Percentiles rank a stretch among this genome's conserved stretches.
These are phyloP conservation scores for Colletotrichum navitas DNA, from an alignment of 2,329 filamentous ascomycete species.

Conservation along the genomic window DNA sequence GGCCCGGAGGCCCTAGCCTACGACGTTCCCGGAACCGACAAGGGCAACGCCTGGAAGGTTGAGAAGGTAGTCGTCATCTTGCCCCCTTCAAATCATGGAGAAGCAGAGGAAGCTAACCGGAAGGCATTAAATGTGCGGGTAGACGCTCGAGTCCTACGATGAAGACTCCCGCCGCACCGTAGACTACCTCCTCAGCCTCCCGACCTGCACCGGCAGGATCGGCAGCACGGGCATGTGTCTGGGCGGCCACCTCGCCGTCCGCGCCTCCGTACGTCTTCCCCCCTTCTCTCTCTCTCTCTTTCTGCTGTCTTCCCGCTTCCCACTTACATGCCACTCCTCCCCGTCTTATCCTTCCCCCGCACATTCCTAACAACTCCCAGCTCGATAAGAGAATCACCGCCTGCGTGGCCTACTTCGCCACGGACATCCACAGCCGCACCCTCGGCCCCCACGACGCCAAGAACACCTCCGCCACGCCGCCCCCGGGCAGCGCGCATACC, in stretches of 20 bases:
- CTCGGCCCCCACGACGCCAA: constrained; percentile 72
- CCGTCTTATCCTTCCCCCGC: neutral
- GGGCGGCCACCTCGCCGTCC: constrained; percentile 85
- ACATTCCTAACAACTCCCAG: constrained; percentile 45
- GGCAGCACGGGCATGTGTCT: constrained; percentile 92
- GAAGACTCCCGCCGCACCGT: constrained; percentile 78
- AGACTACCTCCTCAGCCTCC: constrained; percentile 76
- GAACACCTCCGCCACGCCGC: constrained; percentile 58
- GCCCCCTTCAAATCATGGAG: fast-evolving
- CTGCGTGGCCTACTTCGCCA: constrained; percentile 90
- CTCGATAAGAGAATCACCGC: constrained; percentile 83
- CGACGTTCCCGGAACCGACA: constrained; percentile 87
- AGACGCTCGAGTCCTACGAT: constrained; percentile 89
- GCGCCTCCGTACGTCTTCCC: constrained; percentile 60
- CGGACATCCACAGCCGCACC: constrained; percentile 85
- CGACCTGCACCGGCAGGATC: constrained; percentile 83
- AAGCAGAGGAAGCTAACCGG: neutral
- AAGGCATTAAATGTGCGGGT: neutral
- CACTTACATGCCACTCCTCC: neutral
- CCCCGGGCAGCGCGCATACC: constrained; percentile 61
- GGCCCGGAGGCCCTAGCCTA: constrained; percentile 87
- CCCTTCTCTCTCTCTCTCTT: neutral
- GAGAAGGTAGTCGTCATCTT: constrained; percentile 69
- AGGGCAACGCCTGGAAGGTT: constrained; percentile 88
- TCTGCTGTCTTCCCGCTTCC: neutral